phyloP scores from a whole-genome alignment of 306 rosid species.

The Sesbania bispinosa region DNA sequence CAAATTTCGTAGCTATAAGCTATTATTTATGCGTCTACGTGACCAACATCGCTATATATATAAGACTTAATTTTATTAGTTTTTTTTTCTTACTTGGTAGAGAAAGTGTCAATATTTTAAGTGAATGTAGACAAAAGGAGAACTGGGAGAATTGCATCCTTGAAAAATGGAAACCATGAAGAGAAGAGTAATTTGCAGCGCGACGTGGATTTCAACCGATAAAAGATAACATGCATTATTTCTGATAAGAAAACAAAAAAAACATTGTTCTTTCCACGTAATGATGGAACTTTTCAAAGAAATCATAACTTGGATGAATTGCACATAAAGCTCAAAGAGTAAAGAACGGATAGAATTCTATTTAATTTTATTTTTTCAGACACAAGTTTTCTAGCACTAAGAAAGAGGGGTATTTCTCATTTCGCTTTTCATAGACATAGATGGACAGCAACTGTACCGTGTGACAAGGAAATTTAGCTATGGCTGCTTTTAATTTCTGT shows the following conservation, averaged over 20 bases:
- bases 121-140: slow-evolving; percentile 9
- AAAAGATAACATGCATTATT: slow-evolving; percentile 19
- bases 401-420: slow-evolving; percentile 31
- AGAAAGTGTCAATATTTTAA: slow-evolving; percentile 24
- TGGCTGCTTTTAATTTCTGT: not conserved
- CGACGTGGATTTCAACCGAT: slow-evolving; percentile 8
- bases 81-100: too few species aligned
- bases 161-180: slow-evolving; percentile 21
- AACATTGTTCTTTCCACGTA: slow-evolving; percentile 33
- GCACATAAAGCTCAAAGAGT: slow-evolving; percentile 30
- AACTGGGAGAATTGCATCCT: not conserved
- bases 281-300: slow-evolving; percentile 45
- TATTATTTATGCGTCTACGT: slow-evolving; percentile 27
- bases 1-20: slow-evolving; percentile 5
- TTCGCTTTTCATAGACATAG: slow-evolving; percentile 34
- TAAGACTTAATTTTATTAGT: not conserved
- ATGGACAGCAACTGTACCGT: slow-evolving; percentile 15
- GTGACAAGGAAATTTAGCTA: slow-evolving; percentile 20
- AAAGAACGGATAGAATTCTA: slow-evolving; percentile 27
- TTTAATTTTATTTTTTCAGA: slow-evolving; percentile 20
- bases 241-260: not conserved
- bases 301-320: slow-evolving; percentile 35
- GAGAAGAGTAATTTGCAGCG: not conserved
- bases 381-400: slow-evolving; percentile 35
- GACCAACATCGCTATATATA: slow-evolving; percentile 20